Conservation (phyloP, 2,329 filamentous ascomycete species). For the Cadophora sp. region DNA sequence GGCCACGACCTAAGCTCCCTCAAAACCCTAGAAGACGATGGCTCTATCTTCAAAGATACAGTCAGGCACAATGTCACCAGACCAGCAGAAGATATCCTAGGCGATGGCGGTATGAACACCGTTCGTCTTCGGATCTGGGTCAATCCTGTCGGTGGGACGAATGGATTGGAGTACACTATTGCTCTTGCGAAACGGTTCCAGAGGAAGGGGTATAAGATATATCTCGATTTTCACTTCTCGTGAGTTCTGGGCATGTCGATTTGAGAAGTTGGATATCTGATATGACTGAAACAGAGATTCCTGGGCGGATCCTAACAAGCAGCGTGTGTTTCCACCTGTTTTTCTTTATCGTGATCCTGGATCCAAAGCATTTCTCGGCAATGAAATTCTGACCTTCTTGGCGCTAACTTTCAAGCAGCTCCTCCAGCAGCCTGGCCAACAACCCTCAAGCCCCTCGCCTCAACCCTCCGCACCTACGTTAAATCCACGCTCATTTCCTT, state of each 20-base stretch:
- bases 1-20: conserved; percentile 50
- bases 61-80: conserved; percentile 45
- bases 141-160: conserved; percentile 66
- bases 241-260: conserved; percentile 20
- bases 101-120: conserved; percentile 68
- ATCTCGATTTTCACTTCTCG: conserved; percentile 67
- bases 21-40: conserved; percentile 46
- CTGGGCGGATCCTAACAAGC: conserved; percentile 72
- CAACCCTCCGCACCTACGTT: conserved; percentile 72
- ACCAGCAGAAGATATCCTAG: conserved; percentile 68
- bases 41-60: conserved; percentile 48
- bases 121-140: conserved; percentile 77
- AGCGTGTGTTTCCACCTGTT: conserved; percentile 50
- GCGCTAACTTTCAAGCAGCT: neutral
- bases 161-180: conserved; percentile 74
- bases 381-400: too few relatives aligned
- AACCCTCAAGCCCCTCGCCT: conserved; percentile 61
- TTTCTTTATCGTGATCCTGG: too few relatives aligned
- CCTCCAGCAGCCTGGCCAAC: conserved; percentile 68
- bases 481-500: conserved; percentile 66
- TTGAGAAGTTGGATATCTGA: neutral
- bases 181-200: conserved; percentile 68
- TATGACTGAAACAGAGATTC: conserved; percentile 56
- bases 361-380: too few relatives aligned
- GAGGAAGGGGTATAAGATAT: conserved; percentile 61